Base-by-base conservation (phyloP, 2,329 filamentous ascomycete species). In the Aspergillus persii region DNA sequence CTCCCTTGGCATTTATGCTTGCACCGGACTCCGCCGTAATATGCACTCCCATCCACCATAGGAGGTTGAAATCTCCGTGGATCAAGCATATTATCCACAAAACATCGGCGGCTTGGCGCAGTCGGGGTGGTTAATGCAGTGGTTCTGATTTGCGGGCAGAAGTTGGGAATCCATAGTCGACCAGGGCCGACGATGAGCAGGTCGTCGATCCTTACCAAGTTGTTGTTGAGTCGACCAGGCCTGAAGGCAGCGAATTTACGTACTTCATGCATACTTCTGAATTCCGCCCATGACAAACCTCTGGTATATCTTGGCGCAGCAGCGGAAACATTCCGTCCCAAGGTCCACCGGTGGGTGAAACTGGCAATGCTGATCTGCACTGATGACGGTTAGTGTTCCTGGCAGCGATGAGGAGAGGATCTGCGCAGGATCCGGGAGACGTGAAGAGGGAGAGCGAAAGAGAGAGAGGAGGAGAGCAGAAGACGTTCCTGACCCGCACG, bases 31-130 rank as follows among this genome's bases (percentile, higher is more conserved):
- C 46, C 46, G 48, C 57, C 46, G 41, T 59, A 53, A 53, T 33
- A 48, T 50, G 36, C 26, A 51, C 51, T 46, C 5, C 27, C 30
- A 57, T 52, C 15, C 41, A 54, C 50, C 31, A 23, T 15, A 27
- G 15, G 18, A 33, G 15, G 27, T 9, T 49, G 29, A 29, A 52
- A 41, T 30, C 7, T 47, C 18, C 44, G 33, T 53, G 29, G 27
- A 52, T 54, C 56, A 58, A 59, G 46, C 59, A 59, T 53, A 39
- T 44, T 39, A 31, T 36, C 23, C 44, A 54, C 54, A 54, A 41
- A 60, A 57, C 57, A 30, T 27, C 58, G 51, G 46, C 12, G 39
- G 55, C 59, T 61, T 61, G 59, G 59, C 59, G 18, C 18, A 23
- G 44, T 47, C 36, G 44, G 44, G 12, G 44, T 47, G 44, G 27